Percentiles rank a stretch among this genome's conserved stretches.
phyloP scores from a whole-genome alignment of 345 rosid species.

The Erucastrum elatum region DNA sequence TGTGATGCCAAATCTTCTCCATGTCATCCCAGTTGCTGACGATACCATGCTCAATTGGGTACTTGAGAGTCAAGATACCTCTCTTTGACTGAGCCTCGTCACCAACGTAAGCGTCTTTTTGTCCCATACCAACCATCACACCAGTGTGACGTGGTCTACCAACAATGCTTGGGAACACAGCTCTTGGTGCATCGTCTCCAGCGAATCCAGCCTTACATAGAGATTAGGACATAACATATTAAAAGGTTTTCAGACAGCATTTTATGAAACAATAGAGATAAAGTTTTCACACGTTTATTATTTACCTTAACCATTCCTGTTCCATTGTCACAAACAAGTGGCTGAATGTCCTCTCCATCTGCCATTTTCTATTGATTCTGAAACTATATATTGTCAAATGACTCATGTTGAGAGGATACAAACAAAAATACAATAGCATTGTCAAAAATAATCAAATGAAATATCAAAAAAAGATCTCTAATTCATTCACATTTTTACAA shows the following conservation, averaged over 20 bases:
- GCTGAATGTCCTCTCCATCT: slow-evolving; percentile 82
- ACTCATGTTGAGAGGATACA: background rate
- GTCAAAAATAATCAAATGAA: background rate
- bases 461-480: background rate
- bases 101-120: slow-evolving; percentile 64
- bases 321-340: slow-evolving; percentile 66
- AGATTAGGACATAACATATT: background rate
- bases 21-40: slow-evolving; percentile 69
- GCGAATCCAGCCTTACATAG: slow-evolving; percentile 51
- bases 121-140: slow-evolving; percentile 66
- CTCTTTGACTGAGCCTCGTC: slow-evolving; percentile 65
- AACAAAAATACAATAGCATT: background rate
- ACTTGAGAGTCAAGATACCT: slow-evolving; percentile 57
- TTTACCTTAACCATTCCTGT: slow-evolving; percentile 67
- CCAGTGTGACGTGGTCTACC: slow-evolving; percentile 62
- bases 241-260: background rate
- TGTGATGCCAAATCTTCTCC: slow-evolving; percentile 45
- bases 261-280: background rate
- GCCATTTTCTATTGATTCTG: slow-evolving; percentile 59
- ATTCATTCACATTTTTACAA: background rate
- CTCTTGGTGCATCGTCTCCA: slow-evolving; percentile 61
- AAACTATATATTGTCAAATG: background rate
- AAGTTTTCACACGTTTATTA: background rate
- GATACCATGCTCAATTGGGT: slow-evolving; percentile 60
- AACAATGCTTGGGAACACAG: slow-evolving; percentile 61